Percentiles rank a stretch among this genome's conserved stretches.
phyloP scores from a whole-genome alignment of 257 asterid genomes.

The Forsythia suspensa region DNA sequence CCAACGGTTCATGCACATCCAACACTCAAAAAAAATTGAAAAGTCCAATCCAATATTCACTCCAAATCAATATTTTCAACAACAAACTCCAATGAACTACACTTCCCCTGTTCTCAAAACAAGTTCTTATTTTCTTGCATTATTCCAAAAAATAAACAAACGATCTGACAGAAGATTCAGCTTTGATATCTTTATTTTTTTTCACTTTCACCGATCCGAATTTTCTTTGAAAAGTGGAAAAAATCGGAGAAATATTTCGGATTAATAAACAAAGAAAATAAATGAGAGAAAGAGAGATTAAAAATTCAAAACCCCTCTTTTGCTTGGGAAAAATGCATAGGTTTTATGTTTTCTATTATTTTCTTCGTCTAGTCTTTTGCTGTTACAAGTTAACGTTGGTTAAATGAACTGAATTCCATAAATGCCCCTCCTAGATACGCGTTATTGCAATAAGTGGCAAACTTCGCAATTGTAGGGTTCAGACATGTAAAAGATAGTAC shows the following conservation, averaged over 20 bases:
- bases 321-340: not conserved
- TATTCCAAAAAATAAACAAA: not conserved
- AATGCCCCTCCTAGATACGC: not conserved
- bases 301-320: not conserved
- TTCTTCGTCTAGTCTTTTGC: not conserved
- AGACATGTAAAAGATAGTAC: not conserved
- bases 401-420: not conserved
- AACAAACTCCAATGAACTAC: not conserved
- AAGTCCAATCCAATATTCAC: not conserved
- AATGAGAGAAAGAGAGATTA: not conserved
- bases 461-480: not conserved
- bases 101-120: not conserved
- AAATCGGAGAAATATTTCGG: not conserved
- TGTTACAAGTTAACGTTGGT: not conserved
- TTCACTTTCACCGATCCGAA: not conserved
- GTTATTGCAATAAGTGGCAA: not conserved
- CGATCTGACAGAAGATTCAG: not conserved
- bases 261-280: not conserved
- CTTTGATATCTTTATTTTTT: not conserved
- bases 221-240: not conserved
- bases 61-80: not conserved
- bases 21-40: not conserved
- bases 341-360: not conserved
- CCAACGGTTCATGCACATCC: not conserved
- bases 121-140: not conserved